phyloP scores from a whole-genome alignment of 2,329 filamentous ascomycete genomes.

The Fusarium succisae region DNA sequence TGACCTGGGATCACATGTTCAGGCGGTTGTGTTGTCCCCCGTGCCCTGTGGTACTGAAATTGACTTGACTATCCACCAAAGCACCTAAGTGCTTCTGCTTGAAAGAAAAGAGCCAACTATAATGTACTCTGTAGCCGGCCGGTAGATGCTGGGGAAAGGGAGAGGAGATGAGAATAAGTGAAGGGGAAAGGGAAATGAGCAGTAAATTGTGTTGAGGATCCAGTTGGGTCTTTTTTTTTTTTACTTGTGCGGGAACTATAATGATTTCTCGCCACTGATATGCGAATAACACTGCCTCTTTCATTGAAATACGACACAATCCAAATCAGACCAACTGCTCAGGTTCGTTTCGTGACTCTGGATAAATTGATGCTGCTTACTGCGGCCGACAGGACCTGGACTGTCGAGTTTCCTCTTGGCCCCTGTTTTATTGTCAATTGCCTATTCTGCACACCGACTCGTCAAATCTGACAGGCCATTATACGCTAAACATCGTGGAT shows the following conservation, averaged over 20 bases:
- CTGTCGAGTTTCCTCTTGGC: background rate
- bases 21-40: background rate
- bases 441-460: constrained; percentile 33
- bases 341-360: background rate
- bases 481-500: background rate
- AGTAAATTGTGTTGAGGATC: constrained; percentile 25
- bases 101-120: constrained; percentile 8
- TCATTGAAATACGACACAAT: background rate
- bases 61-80: constrained; percentile 12
- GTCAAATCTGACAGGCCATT: background rate
- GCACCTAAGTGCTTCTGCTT: background rate
- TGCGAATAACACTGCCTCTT: constrained; percentile 10
- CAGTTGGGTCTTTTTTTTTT: constrained; percentile 7
- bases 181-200: constrained; percentile 5
- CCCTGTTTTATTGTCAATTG: constrained; percentile 14
- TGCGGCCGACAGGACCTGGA: background rate
- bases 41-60: background rate
- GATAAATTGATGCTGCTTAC: background rate
- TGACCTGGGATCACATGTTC: constrained; percentile 26
- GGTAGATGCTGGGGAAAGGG: background rate
- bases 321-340: background rate
- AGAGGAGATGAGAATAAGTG: background rate
- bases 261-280: constrained; percentile 14
- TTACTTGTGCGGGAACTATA: background rate
- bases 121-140: background rate